Conservation (phyloP, 805 yeast species). For the Blastobotrys terrestris region DNA sequence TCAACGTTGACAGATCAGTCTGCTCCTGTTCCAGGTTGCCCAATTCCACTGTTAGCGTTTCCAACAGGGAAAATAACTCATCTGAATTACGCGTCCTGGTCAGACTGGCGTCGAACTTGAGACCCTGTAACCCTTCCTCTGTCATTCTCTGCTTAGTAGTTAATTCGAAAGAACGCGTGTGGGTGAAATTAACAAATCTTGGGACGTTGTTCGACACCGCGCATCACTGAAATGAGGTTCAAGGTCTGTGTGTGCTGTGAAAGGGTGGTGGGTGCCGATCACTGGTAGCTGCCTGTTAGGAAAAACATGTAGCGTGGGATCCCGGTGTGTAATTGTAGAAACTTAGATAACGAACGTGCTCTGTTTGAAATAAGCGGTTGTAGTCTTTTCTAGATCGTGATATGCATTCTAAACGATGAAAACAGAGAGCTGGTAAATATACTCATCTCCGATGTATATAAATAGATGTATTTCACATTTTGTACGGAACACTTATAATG, state of each 20-base stretch:
- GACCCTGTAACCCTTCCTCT: background rate
- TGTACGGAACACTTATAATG: background rate
- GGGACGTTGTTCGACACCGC: background rate
- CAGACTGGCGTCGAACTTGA: background rate
- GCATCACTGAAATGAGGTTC: background rate
- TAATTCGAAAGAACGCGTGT: no score
- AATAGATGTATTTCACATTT: no score
- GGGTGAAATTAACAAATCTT: background rate
- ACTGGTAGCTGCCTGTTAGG: no score
- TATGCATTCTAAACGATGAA: no score
- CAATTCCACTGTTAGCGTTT: constrained; percentile 39
- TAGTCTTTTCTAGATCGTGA: no score
- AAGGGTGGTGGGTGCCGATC: no score
- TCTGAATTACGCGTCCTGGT: background rate
- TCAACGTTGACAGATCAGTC: constrained; percentile 42
- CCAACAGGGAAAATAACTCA: background rate
- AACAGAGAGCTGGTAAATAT: no score
- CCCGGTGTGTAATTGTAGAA: no score
- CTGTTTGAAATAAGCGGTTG: no score
- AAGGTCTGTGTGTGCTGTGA: background rate
- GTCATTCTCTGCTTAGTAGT: background rate
- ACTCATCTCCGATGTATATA: no score
- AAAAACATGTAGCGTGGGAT: no score
- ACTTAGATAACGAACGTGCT: no score
- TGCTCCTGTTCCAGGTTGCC: constrained; percentile 55